phyloP scores from a whole-genome alignment of 1,139 yeast genomes.

The Pneumocystis carinii region DNA sequence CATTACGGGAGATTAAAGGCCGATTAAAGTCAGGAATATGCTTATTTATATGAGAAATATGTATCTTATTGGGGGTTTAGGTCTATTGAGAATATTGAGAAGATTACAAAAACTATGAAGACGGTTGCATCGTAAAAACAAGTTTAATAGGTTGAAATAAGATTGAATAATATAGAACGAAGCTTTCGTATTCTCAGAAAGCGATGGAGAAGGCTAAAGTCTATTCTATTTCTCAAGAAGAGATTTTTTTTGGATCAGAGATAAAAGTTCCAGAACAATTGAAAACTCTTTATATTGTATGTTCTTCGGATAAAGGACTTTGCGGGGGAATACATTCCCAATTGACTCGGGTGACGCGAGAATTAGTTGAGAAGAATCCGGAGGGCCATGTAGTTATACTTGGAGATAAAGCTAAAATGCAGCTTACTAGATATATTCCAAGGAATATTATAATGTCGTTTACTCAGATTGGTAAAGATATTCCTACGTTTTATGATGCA shows the following conservation, averaged over 20 bases:
- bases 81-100: conserved; percentile 73
- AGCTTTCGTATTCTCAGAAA: conserved; percentile 88
- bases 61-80: not conserved
- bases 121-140: conserved; percentile 62
- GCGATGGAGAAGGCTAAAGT: conserved; percentile 84
- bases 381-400: conserved; percentile 69
- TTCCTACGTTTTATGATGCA: conserved; percentile 85
- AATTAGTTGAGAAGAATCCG: conserved; percentile 33
- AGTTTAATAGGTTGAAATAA: not conserved
- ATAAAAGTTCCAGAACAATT: conserved; percentile 41
- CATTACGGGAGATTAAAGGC: conserved; percentile 94
- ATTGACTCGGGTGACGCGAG: conserved; percentile 76
- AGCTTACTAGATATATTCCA: conserved; percentile 69
- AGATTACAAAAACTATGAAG: conserved; percentile 98
- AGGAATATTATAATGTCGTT: conserved; percentile 58
- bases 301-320: conserved; percentile 93
- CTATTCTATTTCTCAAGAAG: conserved; percentile 65
- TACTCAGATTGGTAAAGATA: conserved; percentile 89
- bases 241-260: conserved; percentile 70
- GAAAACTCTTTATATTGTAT: conserved; percentile 63
- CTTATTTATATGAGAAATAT: not conserved
- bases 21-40: conserved; percentile 75
- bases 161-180: conserved; percentile 31
- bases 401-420: conserved; percentile 89
- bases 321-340: conserved; percentile 98